Evolutionary conservation across 2,329 filamentous ascomycete genomes (phyloP).

Genomic region (Monilinia polystroma): DNA sequence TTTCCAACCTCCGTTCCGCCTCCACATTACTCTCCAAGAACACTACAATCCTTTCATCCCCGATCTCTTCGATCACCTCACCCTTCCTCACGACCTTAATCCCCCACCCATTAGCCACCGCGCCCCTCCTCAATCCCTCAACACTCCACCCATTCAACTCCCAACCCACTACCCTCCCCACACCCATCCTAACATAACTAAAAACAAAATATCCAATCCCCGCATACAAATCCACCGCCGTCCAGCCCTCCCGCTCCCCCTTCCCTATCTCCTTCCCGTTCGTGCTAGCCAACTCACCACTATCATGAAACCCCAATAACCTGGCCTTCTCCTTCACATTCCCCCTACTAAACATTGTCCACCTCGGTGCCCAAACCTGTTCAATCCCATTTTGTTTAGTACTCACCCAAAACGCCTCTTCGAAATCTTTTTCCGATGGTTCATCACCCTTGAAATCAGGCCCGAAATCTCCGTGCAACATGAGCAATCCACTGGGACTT

Average conservation of each 20-base stretch:
- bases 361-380: constrained; percentile 84
- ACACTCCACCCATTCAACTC: constrained; percentile 88
- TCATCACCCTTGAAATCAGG: constrained; percentile 39
- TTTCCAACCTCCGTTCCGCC: constrained; percentile 34
- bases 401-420: constrained; percentile 72
- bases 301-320: constrained; percentile 55
- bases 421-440: constrained; percentile 53
- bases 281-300: background rate
- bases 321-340: constrained; percentile 88
- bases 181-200: constrained; percentile 70
- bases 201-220: constrained; percentile 95
- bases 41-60: constrained; percentile 58
- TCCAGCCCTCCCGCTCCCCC: constrained; percentile 21
- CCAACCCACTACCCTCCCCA: constrained; percentile 74
- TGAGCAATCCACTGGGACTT: constrained; percentile 66
- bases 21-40: constrained; percentile 68
- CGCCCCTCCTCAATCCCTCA: constrained; percentile 77
- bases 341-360: constrained; percentile 92
- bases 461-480: constrained; percentile 75
- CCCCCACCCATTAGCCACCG: constrained; percentile 65
- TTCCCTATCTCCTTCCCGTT: constrained; percentile 18
- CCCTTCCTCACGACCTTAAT: constrained; percentile 52
- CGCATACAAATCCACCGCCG: constrained; percentile 78
- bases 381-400: constrained; percentile 75
- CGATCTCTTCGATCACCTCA: constrained; percentile 41